Conservation (phyloP, 2,329 filamentous ascomycete species). For the Xylariaceae sp. region DNA sequence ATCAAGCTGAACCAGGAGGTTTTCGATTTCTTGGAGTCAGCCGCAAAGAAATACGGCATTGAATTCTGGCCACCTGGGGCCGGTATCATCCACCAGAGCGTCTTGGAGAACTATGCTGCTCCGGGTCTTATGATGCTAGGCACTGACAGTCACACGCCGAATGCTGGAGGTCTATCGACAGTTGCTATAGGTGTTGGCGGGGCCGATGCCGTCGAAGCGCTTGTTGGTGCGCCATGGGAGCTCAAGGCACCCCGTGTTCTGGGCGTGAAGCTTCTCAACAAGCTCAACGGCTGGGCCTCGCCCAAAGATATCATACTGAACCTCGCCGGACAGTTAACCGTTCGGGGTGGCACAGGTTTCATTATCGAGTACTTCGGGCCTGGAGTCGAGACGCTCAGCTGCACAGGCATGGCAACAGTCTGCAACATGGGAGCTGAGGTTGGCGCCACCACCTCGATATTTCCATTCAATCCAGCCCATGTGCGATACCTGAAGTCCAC, state of each 20-base stretch:
- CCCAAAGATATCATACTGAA: constrained; percentile 95
- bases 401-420: constrained; percentile 88
- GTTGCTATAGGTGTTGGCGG: constrained; percentile 97
- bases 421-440: constrained; percentile 90
- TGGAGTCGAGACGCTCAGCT: constrained; percentile 82
- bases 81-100: constrained; percentile 95
- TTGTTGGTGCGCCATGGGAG: constrained; percentile 96
- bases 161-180: constrained; percentile 88
- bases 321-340: constrained; percentile 84
- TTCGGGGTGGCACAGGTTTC: constrained; percentile 88
- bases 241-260: constrained; percentile 89
- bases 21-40: constrained; percentile 94
- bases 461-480: constrained; percentile 85
- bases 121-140: constrained; percentile 98
- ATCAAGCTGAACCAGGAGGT: constrained; percentile 94
- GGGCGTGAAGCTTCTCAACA: constrained; percentile 77
- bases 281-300: constrained; percentile 83
- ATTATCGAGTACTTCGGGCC: constrained; percentile 93
- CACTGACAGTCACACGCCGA: constrained; percentile 95
- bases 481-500: constrained; percentile 83
- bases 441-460: constrained; percentile 90
- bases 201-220: constrained; percentile 92
- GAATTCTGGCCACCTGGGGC: constrained; percentile 95
- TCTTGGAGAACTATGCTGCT: constrained; percentile 96
- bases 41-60: constrained; percentile 84